A percentile compares a stretch with the other conserved stretches of the same genome.
Conservation (phyloP, 352 stramenopile genomes). For the Phytophthora palmivora region DNA sequence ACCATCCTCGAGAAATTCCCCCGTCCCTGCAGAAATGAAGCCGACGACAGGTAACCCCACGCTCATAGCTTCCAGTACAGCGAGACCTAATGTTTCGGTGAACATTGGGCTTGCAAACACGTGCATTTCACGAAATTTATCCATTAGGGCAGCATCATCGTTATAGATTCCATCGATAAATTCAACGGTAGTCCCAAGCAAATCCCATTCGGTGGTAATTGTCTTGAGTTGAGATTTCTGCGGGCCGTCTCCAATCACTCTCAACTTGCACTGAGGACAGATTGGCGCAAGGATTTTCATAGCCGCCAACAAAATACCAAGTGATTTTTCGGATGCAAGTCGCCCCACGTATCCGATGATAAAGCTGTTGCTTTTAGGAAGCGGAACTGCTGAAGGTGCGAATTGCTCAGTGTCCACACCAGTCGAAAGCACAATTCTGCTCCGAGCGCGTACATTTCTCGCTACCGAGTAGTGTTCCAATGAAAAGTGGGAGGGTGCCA, state of each 20-base stretch:
- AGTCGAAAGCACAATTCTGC: slow-evolving; percentile 47
- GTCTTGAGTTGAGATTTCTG: slow-evolving; percentile 36
- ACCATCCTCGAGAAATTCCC: slow-evolving; percentile 54
- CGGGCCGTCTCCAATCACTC: slow-evolving; percentile 47
- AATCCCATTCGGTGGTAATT: slow-evolving; percentile 39
- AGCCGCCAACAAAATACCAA: slow-evolving; percentile 45
- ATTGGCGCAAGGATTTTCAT: slow-evolving; percentile 34
- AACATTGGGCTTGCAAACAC: slow-evolving; percentile 54
- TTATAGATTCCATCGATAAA: slow-evolving; percentile 62
- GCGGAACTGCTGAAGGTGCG: slow-evolving; percentile 17
- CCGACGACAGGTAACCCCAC: slow-evolving; percentile 55
- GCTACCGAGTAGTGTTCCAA: slow-evolving; percentile 50
- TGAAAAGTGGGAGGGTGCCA: slow-evolving; percentile 64
- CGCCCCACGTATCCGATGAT: slow-evolving; percentile 59
- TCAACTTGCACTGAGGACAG: slow-evolving; percentile 37
- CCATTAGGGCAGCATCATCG: slow-evolving; percentile 38
- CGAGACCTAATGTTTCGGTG: slow-evolving; percentile 59
- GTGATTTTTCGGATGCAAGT: slow-evolving; percentile 55
- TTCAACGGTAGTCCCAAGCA: slow-evolving; percentile 39
- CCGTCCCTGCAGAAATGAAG: slow-evolving; percentile 50
- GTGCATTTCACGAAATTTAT: slow-evolving; percentile 45
- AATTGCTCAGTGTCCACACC: slow-evolving; percentile 53
- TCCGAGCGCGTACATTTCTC: slow-evolving; percentile 25
- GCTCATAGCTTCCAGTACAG: slow-evolving; percentile 68
- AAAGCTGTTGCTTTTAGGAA: slow-evolving; percentile 25